Conservation (phyloP, 2,329 filamentous ascomycete species). For the Colletotrichum viniferum region DNA sequence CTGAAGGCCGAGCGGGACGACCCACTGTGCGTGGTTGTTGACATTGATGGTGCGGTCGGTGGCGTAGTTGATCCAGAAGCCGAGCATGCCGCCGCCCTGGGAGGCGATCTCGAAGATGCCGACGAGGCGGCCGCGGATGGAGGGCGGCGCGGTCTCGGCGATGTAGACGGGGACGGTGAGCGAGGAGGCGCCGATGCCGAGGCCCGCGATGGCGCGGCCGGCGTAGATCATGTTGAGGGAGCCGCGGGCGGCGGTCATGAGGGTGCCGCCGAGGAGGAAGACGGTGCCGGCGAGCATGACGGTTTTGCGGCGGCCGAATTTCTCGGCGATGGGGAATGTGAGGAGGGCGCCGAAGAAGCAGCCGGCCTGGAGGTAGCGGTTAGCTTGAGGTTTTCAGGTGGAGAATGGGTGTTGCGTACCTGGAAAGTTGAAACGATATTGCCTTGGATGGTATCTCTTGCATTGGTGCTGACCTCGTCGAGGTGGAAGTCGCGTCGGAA, state of each 20-base stretch:
- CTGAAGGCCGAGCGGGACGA: constrained; percentile 47
- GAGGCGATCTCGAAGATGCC: constrained; percentile 57
- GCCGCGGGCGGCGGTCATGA: constrained; percentile 38
- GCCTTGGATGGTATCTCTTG: constrained; percentile 37
- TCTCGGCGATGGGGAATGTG: constrained; percentile 51
- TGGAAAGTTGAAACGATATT: constrained; percentile 29
- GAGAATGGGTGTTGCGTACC: not conserved
- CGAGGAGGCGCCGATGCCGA: constrained; percentile 56
- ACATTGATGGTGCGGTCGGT: constrained; percentile 21
- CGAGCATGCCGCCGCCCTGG: constrained; percentile 49
- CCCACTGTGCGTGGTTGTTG: constrained; percentile 36
- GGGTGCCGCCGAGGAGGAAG: constrained; percentile 41
- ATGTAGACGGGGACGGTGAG: constrained; percentile 51
- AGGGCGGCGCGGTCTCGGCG: constrained; percentile 48
- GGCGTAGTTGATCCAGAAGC: constrained; percentile 44
- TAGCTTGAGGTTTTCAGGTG: not conserved
- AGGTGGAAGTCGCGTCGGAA: constrained; percentile 40
- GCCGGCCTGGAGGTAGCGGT: constrained; percentile 36
- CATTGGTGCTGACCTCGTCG: constrained; percentile 24
- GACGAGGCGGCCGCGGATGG: constrained; percentile 54
- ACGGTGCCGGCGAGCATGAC: constrained; percentile 47
- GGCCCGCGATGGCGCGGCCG: constrained; percentile 54
- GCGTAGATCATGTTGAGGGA: constrained; percentile 44
- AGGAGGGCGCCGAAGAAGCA: constrained; percentile 44
- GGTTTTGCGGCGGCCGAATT: constrained; percentile 49